These are phyloP conservation scores for Phaeosphaeria sp. DNA, from an alignment of 2,329 filamentous ascomycete genomes.

Conservation along the genomic window DNA sequence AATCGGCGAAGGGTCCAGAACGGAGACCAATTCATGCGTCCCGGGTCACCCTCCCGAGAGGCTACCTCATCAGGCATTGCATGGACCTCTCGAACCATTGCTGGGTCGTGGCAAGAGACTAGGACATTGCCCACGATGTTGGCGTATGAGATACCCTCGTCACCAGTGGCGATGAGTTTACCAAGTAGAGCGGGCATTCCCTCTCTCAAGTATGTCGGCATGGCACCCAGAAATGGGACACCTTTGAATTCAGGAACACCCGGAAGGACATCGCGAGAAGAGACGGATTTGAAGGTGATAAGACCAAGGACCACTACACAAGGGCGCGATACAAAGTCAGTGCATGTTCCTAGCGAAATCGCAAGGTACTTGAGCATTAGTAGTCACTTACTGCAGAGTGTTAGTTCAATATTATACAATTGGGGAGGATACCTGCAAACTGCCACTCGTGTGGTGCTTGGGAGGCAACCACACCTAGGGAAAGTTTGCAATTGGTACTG, in stretches of 20 bases:
- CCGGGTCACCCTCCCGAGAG: neutral
- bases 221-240: constrained; percentile 6
- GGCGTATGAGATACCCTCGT: constrained; percentile 8
- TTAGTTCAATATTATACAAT: too few species aligned
- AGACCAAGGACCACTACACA: neutral
- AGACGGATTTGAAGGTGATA: neutral
- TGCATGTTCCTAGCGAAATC: too few species aligned
- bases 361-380: too few species aligned
- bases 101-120: constrained; percentile 8
- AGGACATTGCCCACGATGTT: constrained; percentile 6
- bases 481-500: too few species aligned
- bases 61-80: constrained; percentile 7
- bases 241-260: constrained; percentile 3
- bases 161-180: neutral
- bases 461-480: too few species aligned
- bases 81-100: constrained; percentile 4
- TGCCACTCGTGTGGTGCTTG: too few species aligned
- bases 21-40: constrained; percentile 5
- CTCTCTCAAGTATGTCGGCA: constrained; percentile 8
- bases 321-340: too few species aligned
- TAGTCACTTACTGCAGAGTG: too few species aligned
- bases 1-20: constrained; percentile 10
- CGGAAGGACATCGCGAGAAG: neutral
- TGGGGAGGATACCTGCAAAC: too few species aligned
- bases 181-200: constrained; percentile 7